Conservation (phyloP, 768 basidiomycete species). For the Polyporus arcularius region DNA sequence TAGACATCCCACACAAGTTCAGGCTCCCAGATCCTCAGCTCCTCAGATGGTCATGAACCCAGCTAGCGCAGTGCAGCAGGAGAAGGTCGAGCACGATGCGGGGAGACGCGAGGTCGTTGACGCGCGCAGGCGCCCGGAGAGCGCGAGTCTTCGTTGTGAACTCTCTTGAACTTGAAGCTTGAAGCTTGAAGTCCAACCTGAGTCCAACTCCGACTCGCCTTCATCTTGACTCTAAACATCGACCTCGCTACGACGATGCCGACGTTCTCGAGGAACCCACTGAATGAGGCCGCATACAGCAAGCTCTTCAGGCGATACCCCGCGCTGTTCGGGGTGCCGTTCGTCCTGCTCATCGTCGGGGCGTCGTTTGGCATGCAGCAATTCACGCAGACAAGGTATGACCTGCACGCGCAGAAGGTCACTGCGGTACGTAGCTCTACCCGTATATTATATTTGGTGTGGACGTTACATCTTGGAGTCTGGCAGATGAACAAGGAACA, state of each 20-base stretch:
- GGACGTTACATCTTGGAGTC: neutral
- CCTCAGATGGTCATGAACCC: neutral
- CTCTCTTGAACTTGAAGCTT: no score
- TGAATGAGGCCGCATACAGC: constrained; percentile 43
- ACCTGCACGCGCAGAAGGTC: constrained; percentile 80
- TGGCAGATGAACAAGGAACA: constrained; percentile 75
- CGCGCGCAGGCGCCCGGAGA: neutral
- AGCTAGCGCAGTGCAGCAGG: neutral
- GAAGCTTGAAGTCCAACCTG: no score
- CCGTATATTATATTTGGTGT: neutral
- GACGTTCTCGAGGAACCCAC: constrained; percentile 51
- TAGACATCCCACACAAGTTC: constrained; percentile 2
- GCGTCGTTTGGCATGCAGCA: constrained; percentile 82
- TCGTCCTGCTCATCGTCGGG: constrained; percentile 80
- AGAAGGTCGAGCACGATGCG: neutral
- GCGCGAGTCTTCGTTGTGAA: neutral
- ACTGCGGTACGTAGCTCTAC: constrained; percentile 50
- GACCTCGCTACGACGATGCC: constrained; percentile 39
- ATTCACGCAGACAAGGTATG: constrained; percentile 91
- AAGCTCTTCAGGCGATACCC: constrained; percentile 59
- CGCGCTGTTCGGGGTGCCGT: constrained; percentile 81
- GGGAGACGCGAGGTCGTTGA: neutral
- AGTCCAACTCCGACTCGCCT: neutral
- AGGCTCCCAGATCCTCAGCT: neutral
- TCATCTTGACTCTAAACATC: neutral